Evolutionary conservation across 495 filamentous ascomycete species (phyloP).

Genomic region (Viridothelium virens): DNA sequence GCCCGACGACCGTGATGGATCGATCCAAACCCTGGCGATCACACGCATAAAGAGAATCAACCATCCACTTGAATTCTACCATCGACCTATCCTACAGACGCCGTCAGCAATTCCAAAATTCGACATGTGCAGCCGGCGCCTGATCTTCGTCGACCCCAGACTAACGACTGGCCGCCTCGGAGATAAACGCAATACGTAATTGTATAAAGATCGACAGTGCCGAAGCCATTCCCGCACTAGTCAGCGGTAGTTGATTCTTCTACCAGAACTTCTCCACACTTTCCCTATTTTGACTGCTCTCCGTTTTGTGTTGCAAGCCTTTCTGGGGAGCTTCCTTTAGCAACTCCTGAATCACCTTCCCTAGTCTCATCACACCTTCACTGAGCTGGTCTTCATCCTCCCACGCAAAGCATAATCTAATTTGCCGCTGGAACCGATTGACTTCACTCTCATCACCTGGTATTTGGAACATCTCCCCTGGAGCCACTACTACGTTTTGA

Average conservation of each 20-base stretch:
- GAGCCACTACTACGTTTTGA: constrained; percentile 55
- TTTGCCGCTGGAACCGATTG: constrained; percentile 43
- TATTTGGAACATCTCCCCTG: constrained; percentile 62
- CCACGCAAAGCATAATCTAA: constrained; percentile 71
- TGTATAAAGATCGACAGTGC: constrained; percentile 10
- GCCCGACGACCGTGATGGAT: not conserved
- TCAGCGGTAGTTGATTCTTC: not conserved
- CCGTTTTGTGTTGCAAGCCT: constrained; percentile 8
- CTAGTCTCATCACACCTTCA: constrained; percentile 62
- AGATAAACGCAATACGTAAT: not conserved
- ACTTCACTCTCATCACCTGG: constrained; percentile 43
- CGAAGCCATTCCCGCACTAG: not conserved
- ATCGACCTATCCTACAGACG: not conserved
- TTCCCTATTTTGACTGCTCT: not conserved
- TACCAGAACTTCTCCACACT: constrained; percentile 5
- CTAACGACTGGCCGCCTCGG: not conserved
- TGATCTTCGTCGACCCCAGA: not conserved
- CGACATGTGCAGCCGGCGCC: not conserved
- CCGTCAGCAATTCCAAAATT: not conserved
- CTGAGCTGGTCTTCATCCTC: constrained; percentile 58
- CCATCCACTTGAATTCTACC: not conserved
- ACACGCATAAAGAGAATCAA: not conserved
- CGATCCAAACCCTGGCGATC: not conserved
- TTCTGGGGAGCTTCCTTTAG: constrained; percentile 19
- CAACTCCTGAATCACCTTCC: constrained; percentile 37